These are phyloP conservation scores for Quercus aquifolioides DNA, from an alignment of 306 rosid species.

Conservation along the genomic window DNA sequence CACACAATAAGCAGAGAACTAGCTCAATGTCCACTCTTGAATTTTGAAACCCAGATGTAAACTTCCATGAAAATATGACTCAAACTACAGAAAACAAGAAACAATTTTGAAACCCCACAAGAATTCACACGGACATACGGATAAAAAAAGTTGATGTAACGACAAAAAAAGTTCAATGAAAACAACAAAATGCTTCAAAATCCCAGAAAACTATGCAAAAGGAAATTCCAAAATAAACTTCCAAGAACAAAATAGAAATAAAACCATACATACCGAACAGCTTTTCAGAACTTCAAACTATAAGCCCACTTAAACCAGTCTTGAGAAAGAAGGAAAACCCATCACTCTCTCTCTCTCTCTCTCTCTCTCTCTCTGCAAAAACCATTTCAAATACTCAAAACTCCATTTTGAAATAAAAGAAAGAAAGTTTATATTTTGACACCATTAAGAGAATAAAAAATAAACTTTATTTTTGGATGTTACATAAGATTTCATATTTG, in stretches of 20 bases:
- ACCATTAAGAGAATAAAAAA: neutral
- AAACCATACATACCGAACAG: neutral
- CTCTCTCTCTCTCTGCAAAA: neutral
- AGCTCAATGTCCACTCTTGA: neutral
- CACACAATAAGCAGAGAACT: neutral
- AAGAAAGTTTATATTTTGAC: neutral
- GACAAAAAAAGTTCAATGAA: neutral
- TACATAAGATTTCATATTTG: no score
- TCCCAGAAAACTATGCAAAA: neutral
- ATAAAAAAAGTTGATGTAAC: neutral
- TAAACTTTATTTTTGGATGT: neutral
- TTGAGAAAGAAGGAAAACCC: neutral
- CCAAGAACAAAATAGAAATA: neutral
- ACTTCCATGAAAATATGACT: neutral
- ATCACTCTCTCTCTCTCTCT: neutral
- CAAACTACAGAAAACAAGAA: neutral
- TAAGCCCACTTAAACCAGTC: neutral
- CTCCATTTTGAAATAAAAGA: neutral
- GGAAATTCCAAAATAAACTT: neutral
- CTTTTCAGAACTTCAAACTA: constrained; percentile 1
- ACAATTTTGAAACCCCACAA: neutral
- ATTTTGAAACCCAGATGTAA: neutral
- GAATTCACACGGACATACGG: neutral
- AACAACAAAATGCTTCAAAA: neutral
- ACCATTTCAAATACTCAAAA: constrained; percentile 5